phyloP scores from a whole-genome alignment of 2,329 filamentous ascomycete genomes.

The Rutstroemia sp. region DNA sequence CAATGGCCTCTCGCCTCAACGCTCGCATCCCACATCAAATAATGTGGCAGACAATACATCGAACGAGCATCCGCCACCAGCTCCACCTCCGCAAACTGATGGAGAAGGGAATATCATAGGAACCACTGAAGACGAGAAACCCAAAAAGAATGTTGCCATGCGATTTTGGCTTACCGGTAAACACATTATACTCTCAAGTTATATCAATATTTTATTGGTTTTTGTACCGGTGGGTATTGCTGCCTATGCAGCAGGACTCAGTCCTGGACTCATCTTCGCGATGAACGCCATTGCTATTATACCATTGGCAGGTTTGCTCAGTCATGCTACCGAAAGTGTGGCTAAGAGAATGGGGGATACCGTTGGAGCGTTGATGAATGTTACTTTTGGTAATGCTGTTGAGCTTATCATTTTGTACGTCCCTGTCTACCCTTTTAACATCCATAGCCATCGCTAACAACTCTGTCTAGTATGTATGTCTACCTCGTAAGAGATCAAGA shows the following conservation, averaged over 20 bases:
- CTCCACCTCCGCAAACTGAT: conserved; percentile 43
- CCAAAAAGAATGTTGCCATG: conserved; percentile 23
- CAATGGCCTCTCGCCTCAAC: conserved; percentile 21
- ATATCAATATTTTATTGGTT: conserved; percentile 68
- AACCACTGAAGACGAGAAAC: conserved; percentile 16
- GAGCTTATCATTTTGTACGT: conserved; percentile 69
- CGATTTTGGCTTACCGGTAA: conserved; percentile 35
- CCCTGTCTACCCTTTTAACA: not conserved
- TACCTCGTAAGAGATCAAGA: conserved; percentile 35
- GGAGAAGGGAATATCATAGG: conserved; percentile 51
- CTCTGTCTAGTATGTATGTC: conserved; percentile 46
- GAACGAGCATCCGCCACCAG: conserved; percentile 32
- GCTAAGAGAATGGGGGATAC: conserved; percentile 66
- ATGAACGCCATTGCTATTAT: conserved; percentile 72
- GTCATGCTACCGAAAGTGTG: conserved; percentile 69
- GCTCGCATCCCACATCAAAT: conserved; percentile 25
- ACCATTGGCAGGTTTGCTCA: conserved; percentile 64
- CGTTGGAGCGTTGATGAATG: conserved; percentile 65
- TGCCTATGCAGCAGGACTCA: conserved; percentile 45
- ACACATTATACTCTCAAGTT: conserved; percentile 63
- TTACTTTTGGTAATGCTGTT: conserved; percentile 73
- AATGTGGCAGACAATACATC: conserved; percentile 31
- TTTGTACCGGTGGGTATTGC: conserved; percentile 75
- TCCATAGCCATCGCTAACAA: conserved; percentile 18
- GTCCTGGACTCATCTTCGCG: conserved; percentile 59